phyloP scores from a whole-genome alignment of 371 early-diverging fungal genomes.

The Mortierella sp. region DNA sequence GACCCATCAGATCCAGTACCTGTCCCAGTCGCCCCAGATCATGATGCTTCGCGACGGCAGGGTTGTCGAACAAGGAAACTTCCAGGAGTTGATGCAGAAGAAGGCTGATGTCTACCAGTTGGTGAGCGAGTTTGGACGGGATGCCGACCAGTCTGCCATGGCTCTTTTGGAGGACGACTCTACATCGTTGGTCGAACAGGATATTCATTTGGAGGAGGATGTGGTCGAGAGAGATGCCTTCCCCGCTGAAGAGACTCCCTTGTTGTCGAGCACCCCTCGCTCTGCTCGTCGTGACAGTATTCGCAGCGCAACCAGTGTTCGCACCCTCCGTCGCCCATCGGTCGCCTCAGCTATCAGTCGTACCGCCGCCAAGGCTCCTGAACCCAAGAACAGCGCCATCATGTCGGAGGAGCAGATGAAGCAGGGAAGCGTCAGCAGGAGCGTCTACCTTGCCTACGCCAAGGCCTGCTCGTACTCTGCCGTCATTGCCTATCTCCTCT shows the following conservation, averaged over 20 bases:
- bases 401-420: slow-evolving; percentile 84
- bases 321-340: slow-evolving; percentile 70
- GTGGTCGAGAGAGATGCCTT: slow-evolving; percentile 62
- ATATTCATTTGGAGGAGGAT: slow-evolving; percentile 31
- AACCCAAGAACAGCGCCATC: slow-evolving; percentile 57
- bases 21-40: slow-evolving; percentile 76
- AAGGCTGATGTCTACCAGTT: slow-evolving; percentile 71
- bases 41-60: slow-evolving; percentile 83
- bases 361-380: slow-evolving; percentile 17
- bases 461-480: slow-evolving; percentile 75
- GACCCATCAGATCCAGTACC: slow-evolving; percentile 91
- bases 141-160: slow-evolving; percentile 39
- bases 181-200: slow-evolving; percentile 47
- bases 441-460: slow-evolving; percentile 83
- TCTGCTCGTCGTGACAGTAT: slow-evolving; percentile 61
- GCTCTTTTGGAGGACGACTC: slow-evolving; percentile 57
- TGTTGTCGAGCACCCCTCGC: slow-evolving; percentile 48
- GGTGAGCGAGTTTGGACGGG: slow-evolving; percentile 60
- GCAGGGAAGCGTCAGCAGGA: slow-evolving; percentile 82
- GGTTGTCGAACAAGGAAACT: slow-evolving; percentile 83
- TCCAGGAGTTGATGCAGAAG: slow-evolving; percentile 72
- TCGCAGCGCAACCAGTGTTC: slow-evolving; percentile 57
- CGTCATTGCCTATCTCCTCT: slow-evolving; percentile 67
- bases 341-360: slow-evolving; percentile 57
- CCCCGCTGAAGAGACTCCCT: slow-evolving; percentile 32